phyloP scores from a whole-genome alignment of 1,284 basidiomycete species.

The Cutaneotrichosporon sp. region DNA sequence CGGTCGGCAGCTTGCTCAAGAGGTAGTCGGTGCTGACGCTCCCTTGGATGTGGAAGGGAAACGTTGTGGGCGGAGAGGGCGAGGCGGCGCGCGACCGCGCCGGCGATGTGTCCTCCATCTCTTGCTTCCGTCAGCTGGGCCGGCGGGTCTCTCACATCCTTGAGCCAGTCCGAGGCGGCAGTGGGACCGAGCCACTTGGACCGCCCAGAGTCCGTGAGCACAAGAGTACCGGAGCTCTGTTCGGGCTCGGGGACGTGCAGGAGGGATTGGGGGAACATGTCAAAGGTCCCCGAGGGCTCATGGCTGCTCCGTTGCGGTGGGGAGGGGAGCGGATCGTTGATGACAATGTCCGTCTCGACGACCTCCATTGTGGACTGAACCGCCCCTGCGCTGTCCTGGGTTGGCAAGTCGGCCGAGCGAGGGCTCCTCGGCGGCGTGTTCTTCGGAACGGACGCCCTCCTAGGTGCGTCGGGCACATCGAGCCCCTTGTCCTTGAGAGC shows the following conservation, averaged over 20 bases:
- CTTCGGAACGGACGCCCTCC: not conserved
- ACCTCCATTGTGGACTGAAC: too few relatives aligned
- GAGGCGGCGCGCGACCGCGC: not conserved
- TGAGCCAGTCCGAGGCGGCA: constrained; percentile 40
- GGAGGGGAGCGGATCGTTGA: too few relatives aligned
- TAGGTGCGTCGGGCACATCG: not conserved
- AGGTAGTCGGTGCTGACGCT: constrained; percentile 11
- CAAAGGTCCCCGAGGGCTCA: too few relatives aligned
- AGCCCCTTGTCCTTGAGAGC: not conserved
- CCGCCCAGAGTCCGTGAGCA: constrained; percentile 28
- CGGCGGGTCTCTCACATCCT: constrained; percentile 26
- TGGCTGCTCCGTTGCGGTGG: too few relatives aligned
- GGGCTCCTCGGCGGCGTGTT: not conserved
- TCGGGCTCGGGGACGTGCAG: constrained; percentile 5
- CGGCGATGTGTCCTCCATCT: constrained; percentile 10
- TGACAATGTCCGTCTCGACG: too few relatives aligned
- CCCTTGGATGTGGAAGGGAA: not conserved
- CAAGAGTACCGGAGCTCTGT: constrained; percentile 34
- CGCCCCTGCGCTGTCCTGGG: too few relatives aligned
- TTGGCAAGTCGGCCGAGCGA: not conserved
- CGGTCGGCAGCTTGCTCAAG: constrained; percentile 26
- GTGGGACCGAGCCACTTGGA: constrained; percentile 35
- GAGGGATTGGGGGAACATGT: not conserved
- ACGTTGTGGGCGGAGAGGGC: not conserved
- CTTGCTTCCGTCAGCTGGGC: constrained; percentile 21